These are phyloP conservation scores for Tripterygium wilfordii DNA, from an alignment of 177 flowering plant species.

Conservation along the genomic window DNA sequence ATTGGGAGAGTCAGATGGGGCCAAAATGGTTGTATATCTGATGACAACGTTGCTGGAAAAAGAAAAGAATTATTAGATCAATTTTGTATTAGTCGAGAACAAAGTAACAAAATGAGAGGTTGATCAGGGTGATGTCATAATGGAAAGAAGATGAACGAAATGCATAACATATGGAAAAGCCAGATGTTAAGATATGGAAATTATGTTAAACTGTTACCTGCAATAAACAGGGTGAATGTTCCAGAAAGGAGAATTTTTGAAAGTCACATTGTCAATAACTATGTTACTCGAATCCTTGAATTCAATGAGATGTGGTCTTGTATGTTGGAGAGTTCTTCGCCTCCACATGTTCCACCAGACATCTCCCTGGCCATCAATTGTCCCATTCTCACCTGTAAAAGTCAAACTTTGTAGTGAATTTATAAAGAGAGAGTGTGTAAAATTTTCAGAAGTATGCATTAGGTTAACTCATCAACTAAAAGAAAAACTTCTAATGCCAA, in stretches of 20 bases:
- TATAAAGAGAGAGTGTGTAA: background rate
- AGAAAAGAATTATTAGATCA: slow-evolving; percentile 3
- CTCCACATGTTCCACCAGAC: slow-evolving; percentile 96
- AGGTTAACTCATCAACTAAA: no score
- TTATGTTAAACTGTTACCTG: slow-evolving; percentile 45
- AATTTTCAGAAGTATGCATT: no score
- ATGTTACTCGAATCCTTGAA: slow-evolving; percentile 67
- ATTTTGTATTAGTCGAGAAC: no score
- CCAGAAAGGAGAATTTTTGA: slow-evolving; percentile 84
- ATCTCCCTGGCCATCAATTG: slow-evolving; percentile 91
- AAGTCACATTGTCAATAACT: slow-evolving; percentile 66
- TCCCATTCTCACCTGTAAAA: slow-evolving; percentile 83
- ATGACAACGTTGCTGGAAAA: slow-evolving; percentile 79
- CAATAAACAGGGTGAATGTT: slow-evolving; percentile 87
- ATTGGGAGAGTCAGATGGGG: slow-evolving; percentile 88
- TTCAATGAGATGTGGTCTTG: slow-evolving; percentile 83
- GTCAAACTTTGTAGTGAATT: background rate
- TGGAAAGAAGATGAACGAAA: no score
- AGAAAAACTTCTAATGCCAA: no score
- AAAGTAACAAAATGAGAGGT: no score
- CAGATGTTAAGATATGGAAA: no score
- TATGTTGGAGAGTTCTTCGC: slow-evolving; percentile 46
- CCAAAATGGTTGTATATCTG: slow-evolving; percentile 76
- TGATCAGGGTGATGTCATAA: no score
- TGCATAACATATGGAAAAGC: no score